A percentile compares a stretch with the other conserved stretches of the same genome.
These are phyloP conservation scores for Suillus paluster DNA, from an alignment of 768 basidiomycete species.

Conservation along the genomic window DNA sequence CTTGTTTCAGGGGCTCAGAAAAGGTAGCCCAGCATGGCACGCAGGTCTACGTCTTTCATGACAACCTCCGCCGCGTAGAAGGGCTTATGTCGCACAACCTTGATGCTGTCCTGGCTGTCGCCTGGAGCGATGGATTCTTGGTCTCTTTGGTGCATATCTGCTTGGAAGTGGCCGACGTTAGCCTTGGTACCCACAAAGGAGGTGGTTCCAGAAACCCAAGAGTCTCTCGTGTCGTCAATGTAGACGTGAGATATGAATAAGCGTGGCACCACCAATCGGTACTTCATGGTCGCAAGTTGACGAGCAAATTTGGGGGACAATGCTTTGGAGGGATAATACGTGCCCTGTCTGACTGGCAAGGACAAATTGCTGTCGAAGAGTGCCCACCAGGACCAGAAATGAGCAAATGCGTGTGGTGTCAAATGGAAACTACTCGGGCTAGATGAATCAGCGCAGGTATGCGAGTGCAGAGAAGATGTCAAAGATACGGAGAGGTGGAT, in stretches of 20 bases:
- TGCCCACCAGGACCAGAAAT: slow-evolving; percentile 93
- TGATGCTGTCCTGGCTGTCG: slow-evolving; percentile 58
- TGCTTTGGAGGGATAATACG: slow-evolving; percentile 69
- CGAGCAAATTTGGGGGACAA: slow-evolving; percentile 87
- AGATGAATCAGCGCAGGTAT: slow-evolving; percentile 21
- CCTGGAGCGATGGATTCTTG: slow-evolving; percentile 73
- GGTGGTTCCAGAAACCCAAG: slow-evolving; percentile 80
- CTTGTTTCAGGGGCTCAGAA: slow-evolving; percentile 67
- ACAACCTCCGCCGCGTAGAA: slow-evolving; percentile 90
- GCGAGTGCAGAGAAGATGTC: slow-evolving; percentile 56
- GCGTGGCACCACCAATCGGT: slow-evolving; percentile 76
- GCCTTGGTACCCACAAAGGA: slow-evolving; percentile 87
- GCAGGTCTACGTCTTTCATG: slow-evolving; percentile 74
- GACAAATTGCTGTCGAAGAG: slow-evolving; percentile 81
- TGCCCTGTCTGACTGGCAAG: slow-evolving; percentile 88
- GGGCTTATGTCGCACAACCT: slow-evolving; percentile 72
- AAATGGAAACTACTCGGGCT: slow-evolving; percentile 79
- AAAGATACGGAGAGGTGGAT: slow-evolving; percentile 91
- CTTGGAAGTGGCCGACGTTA: slow-evolving; percentile 77
- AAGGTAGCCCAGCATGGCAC: slow-evolving; percentile 82
- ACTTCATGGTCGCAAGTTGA: slow-evolving; percentile 91
- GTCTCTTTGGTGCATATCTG: slow-evolving; percentile 91
- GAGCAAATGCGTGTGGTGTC: slow-evolving; percentile 81
- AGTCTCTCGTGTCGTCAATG: slow-evolving; percentile 76
- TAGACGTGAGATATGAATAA: slow-evolving; percentile 89